phyloP scores from a whole-genome alignment of 805 yeast species.

The Lipomyces anomalus region DNA sequence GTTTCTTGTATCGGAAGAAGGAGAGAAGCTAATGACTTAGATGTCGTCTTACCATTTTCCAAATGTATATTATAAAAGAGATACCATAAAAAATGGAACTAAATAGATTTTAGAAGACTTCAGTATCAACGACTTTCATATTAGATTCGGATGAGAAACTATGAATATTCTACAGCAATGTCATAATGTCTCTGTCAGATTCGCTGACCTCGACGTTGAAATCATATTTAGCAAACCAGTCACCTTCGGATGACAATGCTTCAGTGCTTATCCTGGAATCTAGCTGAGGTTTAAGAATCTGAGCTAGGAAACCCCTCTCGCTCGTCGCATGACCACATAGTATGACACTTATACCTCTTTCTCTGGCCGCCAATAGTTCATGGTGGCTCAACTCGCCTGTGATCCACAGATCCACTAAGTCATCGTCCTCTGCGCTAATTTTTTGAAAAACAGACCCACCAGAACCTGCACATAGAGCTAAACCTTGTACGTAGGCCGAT shows the following conservation, averaged over 20 bases:
- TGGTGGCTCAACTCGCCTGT: slow-evolving; percentile 97
- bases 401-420: slow-evolving; percentile 58
- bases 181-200: slow-evolving; percentile 44
- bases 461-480: slow-evolving; percentile 94
- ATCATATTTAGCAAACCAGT: slow-evolving; percentile 21
- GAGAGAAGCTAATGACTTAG: too few species aligned
- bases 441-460: slow-evolving; percentile 69
- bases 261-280: too few species aligned
- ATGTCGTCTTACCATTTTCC: too few species aligned
- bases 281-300: slow-evolving; percentile 48
- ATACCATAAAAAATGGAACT: too few species aligned
- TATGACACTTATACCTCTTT: slow-evolving; percentile 64
- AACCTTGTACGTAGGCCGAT: slow-evolving; percentile 40
- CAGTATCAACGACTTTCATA: too few species aligned
- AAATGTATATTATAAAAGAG: too few species aligned
- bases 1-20: slow-evolving; percentile 14
- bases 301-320: slow-evolving; percentile 71
- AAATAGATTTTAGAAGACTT: too few species aligned
- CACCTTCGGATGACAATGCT: slow-evolving; percentile 34
- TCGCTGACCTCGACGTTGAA: slow-evolving; percentile 38
- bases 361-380: slow-evolving; percentile 68
- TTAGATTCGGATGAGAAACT: too few species aligned
- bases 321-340: slow-evolving; percentile 88
- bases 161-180: slow-evolving; percentile 2
- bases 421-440: slow-evolving; percentile 26